Evolutionary conservation across 2,329 filamentous ascomycete species (phyloP).

Genomic region (Coniochaeta sp.): DNA sequence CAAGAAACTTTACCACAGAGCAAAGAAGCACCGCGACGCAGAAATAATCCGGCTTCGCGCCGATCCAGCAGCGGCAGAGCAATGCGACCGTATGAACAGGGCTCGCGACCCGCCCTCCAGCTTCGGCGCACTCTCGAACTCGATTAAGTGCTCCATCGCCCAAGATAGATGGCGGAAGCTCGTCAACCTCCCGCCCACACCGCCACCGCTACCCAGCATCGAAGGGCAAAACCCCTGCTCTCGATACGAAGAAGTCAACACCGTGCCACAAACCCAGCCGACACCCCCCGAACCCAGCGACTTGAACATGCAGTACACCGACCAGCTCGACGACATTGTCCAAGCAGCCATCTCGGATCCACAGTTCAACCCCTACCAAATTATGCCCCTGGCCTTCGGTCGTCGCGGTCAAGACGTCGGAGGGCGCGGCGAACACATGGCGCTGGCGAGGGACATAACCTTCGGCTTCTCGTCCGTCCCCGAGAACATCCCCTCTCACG

Average conservation of each 20-base stretch:
- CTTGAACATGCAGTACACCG: neutral
- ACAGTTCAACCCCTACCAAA: neutral
- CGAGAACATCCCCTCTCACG: slow-evolving; percentile 1
- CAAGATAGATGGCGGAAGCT: slow-evolving; percentile 45
- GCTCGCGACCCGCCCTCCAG: slow-evolving; percentile 33
- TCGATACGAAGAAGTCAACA: neutral
- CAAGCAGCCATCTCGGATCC: neutral
- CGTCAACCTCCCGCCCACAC: slow-evolving; percentile 23
- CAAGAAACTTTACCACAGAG: slow-evolving; percentile 45
- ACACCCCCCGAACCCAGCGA: neutral
- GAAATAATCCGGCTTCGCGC: slow-evolving; percentile 42
- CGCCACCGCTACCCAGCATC: slow-evolving; percentile 3
- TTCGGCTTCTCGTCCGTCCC: slow-evolving; percentile 8
- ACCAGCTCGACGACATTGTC: neutral
- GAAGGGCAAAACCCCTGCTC: neutral
- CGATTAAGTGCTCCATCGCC: slow-evolving; percentile 38
- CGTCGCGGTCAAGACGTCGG: neutral
- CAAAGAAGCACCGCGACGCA: slow-evolving; percentile 41
- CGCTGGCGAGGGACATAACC: slow-evolving; percentile 2
- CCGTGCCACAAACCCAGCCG: neutral
- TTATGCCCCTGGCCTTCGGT: neutral
- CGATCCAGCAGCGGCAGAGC: slow-evolving; percentile 40
- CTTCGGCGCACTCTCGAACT: slow-evolving; percentile 40
- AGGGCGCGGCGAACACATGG: neutral
- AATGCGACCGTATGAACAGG: slow-evolving; percentile 42